phyloP scores from a whole-genome alignment of 2,329 filamentous ascomycete genomes.

The Xylariaceae sp. region DNA sequence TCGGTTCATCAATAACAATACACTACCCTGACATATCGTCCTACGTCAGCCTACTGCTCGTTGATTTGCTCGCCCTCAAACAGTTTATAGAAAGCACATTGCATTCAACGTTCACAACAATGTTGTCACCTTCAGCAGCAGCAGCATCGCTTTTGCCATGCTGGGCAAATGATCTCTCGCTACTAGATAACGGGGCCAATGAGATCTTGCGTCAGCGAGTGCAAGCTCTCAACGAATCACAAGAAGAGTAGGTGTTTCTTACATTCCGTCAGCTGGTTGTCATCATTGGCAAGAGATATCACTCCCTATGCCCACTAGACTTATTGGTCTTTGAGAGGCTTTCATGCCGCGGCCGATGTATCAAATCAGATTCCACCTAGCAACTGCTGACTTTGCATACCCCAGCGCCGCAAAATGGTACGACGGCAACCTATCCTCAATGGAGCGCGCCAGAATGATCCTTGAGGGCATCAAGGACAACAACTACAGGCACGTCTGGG shows the following conservation, averaged over 20 bases:
- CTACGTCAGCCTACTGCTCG: too few relatives aligned
- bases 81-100: too few relatives aligned
- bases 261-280: neutral
- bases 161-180: constrained; percentile 1
- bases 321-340: too few relatives aligned
- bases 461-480: neutral
- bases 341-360: too few relatives aligned
- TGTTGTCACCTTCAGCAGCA: neutral
- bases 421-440: neutral
- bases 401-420: neutral
- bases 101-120: neutral
- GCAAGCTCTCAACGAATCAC: neutral
- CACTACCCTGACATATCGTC: too few relatives aligned
- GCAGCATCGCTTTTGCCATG: neutral
- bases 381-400: neutral
- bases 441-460: neutral
- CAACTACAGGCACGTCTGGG: neutral
- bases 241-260: neutral
- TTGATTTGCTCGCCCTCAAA: too few relatives aligned
- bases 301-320: neutral
- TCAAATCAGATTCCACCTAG: neutral
- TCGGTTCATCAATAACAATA: too few relatives aligned
- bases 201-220: neutral
- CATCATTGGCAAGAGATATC: neutral
- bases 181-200: neutral